Base-by-base conservation (phyloP, 1,139 yeast genomes). In the Candida sp. region DNA sequence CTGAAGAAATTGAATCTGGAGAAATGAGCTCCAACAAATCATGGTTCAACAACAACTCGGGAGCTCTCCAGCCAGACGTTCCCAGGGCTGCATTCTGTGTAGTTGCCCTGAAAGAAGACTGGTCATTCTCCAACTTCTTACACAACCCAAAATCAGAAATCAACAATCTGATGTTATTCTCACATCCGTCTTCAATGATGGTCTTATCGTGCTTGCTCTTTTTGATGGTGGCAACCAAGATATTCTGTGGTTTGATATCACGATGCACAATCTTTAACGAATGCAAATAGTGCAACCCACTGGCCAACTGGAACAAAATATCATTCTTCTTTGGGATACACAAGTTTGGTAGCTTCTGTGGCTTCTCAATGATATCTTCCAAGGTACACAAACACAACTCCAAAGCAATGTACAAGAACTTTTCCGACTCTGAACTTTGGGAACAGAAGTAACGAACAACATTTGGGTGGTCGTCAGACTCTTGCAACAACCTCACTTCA, bases 1-100 rank as follows among this genome's bases (percentile, higher is more conserved):
- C 54, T 0, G 78, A 69, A 7, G 74, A 69, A n/a, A 75, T 63
- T 1, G 78, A 68, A 38, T 72, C 77, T 0, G 78, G 77, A 1
- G 80, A 71, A 8, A 74, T 72, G 7, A 44, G 27, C 47, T 73
- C 81, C 17, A 66, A 58, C 46, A 72, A 65, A 49, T 75, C 80
- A 41, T 75, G 75, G 52, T 73, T 72, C 45, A 83, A 73, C 41
- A 90, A 70, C 35, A 94, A 73, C 64, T 94, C 99, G 0, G 99
- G 99, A 0, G 99, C 98, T 59, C 98, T 81, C 99, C 99, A 94
- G 1, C 99, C 99, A 6, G 94, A 84, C 0, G 99, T 94, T 2
- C 99, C 99, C 60, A 75, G 75, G 0, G 98, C 97, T 8, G 96
- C 96, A 62, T 91, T 88, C 31, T 92, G 92, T 0, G 94, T 86